Evolutionary conservation across 352 stramenopile genomes (phyloP), one percentile per base, ranked within the genome.

Genomic region (Pythium dissimile): DNA sequence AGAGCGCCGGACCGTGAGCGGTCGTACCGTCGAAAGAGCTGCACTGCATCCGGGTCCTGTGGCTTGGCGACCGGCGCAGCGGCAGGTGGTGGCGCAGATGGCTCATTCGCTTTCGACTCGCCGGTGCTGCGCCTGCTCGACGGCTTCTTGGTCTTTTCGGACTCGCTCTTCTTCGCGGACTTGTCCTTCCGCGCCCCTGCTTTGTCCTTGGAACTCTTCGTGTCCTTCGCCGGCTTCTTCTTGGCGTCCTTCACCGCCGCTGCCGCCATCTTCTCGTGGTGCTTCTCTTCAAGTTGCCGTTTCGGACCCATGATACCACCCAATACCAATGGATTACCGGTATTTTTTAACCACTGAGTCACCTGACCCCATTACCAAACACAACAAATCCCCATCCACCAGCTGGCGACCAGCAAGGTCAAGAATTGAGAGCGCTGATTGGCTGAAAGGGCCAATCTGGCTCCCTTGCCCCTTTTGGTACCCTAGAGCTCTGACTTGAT

Each of bases 1-100:
- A 94, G 69, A 0, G 70, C 58, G 13, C 82, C 80, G 0, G 65
- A 57, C n/a, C 83, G 77, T 20, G 60, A 63, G 13, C 66, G 74
- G 28, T 94, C 81, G 45, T 94, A 94, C 13, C 80, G 72, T 21
- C 84, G 75, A 44, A 92, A 92, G n/a, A 94, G 63, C 34, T 92
- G 84, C 47, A 92, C 79, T 9, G 84, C 84, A 34, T 94, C 81
- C 0, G 80, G 71, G 39, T 92, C 75, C 9, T 72, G 49, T 16
- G 47, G 18, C 37, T 16, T 32, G n/a, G n/a, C n/a, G n/a, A n/a
- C n/a, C n/a, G 58, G 9, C 27, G 39, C 5, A 20, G 57, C 20
- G 1, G 39, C 16, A n/a, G 61, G 18, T 7, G 45, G 15, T 49
- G 52, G 18, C 18, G 44, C 16, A 34, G 26, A 12, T 53, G 42